Percentiles rank a stretch among this genome's conserved stretches.
phyloP scores from a whole-genome alignment of 2,329 filamentous ascomycete genomes.

The Neopestalotiopsis sp. region DNA sequence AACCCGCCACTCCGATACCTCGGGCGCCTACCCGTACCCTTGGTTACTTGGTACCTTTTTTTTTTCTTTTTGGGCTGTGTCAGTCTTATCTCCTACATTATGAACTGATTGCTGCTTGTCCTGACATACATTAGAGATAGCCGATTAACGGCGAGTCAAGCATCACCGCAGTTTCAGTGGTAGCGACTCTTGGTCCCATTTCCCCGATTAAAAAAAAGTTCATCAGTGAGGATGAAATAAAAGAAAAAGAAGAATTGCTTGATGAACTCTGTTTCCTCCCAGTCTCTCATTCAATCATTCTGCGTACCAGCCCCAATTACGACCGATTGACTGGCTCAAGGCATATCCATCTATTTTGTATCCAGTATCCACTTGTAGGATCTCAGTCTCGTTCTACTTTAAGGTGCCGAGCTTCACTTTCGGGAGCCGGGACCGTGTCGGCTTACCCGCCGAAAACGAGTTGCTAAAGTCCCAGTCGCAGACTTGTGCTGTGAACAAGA shows the following conservation, averaged over 20 bases:
- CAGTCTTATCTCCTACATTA: conserved; percentile 15
- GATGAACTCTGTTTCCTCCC: background rate
- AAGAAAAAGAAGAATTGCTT: background rate
- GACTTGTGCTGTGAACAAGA: background rate
- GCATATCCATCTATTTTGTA: background rate
- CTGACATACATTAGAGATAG: conserved; percentile 4
- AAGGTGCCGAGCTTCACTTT: background rate
- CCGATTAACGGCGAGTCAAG: conserved; percentile 18
- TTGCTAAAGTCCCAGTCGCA: background rate
- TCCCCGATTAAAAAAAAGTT: background rate
- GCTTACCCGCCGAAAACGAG: background rate
- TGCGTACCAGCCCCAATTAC: background rate
- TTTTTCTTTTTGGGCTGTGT: conserved; percentile 4
- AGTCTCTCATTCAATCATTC: conserved; percentile 14
- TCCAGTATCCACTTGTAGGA: background rate
- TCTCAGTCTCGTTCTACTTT: background rate
- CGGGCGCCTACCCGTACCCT: conserved; percentile 1
- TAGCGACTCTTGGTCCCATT: conserved; percentile 6
- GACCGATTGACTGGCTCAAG: background rate
- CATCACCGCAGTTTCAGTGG: background rate
- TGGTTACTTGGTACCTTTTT: background rate
- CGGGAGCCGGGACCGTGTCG: background rate
- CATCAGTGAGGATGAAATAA: background rate
- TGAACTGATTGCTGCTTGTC: background rate
- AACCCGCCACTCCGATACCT: conserved; percentile 13